phyloP scores from a whole-genome alignment of 2,329 filamentous ascomycete genomes.

The Sporothrix humicola region DNA sequence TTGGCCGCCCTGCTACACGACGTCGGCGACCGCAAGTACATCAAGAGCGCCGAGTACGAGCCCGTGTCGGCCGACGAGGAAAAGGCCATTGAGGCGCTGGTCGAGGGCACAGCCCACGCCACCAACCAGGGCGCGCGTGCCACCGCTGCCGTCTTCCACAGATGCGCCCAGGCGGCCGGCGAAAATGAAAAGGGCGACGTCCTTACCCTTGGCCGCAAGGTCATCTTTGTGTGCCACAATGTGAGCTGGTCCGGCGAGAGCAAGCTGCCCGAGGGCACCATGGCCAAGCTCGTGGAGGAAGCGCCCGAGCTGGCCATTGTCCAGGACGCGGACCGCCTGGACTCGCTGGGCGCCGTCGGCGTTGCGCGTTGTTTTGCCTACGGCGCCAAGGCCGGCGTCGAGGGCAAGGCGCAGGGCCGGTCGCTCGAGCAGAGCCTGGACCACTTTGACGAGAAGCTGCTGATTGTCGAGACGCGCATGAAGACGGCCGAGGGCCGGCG shows the following conservation, averaged over 20 bases:
- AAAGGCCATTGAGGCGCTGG: not conserved
- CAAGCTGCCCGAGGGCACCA: constrained; percentile 64
- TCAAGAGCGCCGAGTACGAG: constrained; percentile 60
- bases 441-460: constrained; percentile 79
- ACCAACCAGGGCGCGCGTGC: constrained; percentile 32
- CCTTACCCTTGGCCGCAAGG: constrained; percentile 49
- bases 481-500: constrained; percentile 63
- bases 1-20: constrained; percentile 83
- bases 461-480: constrained; percentile 68
- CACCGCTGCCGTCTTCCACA: constrained; percentile 34
- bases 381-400: constrained; percentile 61
- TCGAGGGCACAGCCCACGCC: constrained; percentile 15
- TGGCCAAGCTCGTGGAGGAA: constrained; percentile 64
- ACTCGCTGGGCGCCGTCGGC: constrained; percentile 86
- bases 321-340: constrained; percentile 91
- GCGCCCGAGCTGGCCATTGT: constrained; percentile 82
- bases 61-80: constrained; percentile 69
- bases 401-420: constrained; percentile 44
- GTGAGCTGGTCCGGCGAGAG: constrained; percentile 81
- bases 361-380: constrained; percentile 80
- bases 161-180: constrained; percentile 23
- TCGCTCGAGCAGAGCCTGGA: constrained; percentile 69
- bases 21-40: constrained; percentile 85
- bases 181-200: not conserved
- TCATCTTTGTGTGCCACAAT: constrained; percentile 62